Percentiles rank a stretch among this genome's conserved stretches.
phyloP scores from a whole-genome alignment of 192 early-diverging fungal species.

The Kappamyces sp. region DNA sequence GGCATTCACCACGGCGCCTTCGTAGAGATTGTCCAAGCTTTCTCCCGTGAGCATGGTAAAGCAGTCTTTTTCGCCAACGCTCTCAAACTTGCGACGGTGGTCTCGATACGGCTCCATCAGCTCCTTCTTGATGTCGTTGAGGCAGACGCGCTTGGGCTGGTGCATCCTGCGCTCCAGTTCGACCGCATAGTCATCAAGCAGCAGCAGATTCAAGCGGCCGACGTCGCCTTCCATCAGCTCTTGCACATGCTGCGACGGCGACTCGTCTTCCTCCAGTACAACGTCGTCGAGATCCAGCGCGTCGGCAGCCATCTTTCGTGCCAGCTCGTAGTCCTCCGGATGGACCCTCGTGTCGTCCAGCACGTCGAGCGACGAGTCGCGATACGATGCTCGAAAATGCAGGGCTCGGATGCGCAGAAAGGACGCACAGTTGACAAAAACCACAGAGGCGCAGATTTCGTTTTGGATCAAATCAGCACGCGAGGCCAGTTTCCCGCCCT shows the following conservation, averaged over 20 bases:
- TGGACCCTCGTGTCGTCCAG: constrained; percentile 94
- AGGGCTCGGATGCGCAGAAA: constrained; percentile 77
- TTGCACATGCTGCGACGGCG: constrained; percentile 70
- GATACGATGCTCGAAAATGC: constrained; percentile 27
- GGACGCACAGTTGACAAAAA: constrained; percentile 91
- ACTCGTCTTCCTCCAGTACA: constrained; percentile 59
- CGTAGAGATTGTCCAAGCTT: constrained; percentile 58
- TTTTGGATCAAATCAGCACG: constrained; percentile 67
- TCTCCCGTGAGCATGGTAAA: constrained; percentile 87
- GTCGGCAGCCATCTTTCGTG: constrained; percentile 94
- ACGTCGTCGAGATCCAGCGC: constrained; percentile 74
- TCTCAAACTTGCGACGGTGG: constrained; percentile 52
- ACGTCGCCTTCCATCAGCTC: constrained; percentile 72
- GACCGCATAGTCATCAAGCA: constrained; percentile 84
- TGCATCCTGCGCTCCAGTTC: constrained; percentile 68
- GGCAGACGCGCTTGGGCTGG: constrained; percentile 59
- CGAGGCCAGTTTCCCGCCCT: constrained; percentile 49
- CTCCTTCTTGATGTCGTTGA: constrained; percentile 84
- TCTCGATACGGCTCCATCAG: constrained; percentile 77
- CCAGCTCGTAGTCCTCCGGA: constrained; percentile 90
- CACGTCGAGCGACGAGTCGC: constrained; percentile 57
- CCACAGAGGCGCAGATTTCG: constrained; percentile 47
- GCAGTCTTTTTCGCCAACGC: constrained; percentile 50
- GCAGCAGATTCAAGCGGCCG: constrained; percentile 72
- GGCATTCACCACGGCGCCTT: constrained; percentile 62